These are phyloP conservation scores for Clitopilus passeckerianus DNA, from an alignment of 768 basidiomycete genomes.

Conservation along the genomic window DNA sequence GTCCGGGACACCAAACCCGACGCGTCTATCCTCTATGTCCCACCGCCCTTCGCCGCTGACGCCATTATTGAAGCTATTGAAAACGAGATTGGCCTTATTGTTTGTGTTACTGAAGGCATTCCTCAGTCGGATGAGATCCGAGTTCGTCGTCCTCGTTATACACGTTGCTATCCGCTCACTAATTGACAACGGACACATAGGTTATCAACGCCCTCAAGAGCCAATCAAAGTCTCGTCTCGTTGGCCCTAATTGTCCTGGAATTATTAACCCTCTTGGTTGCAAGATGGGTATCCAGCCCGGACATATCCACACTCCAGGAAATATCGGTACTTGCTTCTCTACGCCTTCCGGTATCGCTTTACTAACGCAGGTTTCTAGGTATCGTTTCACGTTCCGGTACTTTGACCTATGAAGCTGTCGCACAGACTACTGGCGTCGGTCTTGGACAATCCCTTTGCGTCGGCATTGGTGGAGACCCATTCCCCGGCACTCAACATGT, in stretches of 20 bases:
- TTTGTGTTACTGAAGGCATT: conserved; percentile 98
- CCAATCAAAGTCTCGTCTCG: conserved; percentile 92
- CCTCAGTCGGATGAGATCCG: conserved; percentile 96
- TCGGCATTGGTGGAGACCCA: conserved; percentile 97
- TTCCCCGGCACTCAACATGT: conserved; percentile 96
- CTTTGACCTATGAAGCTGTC: conserved; percentile 97
- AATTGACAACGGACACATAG: conserved; percentile 29
- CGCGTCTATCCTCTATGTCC: conserved; percentile 95
- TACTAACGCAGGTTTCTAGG: conserved; percentile 37
- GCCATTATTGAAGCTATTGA: conserved; percentile 99
- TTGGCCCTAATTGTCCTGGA: conserved; percentile 98
- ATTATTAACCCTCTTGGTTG: conserved; percentile 96
- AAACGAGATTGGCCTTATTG: conserved; percentile 95
- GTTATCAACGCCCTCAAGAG: conserved; percentile 91
- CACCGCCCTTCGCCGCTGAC: conserved; percentile 92
- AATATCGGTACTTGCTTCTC: conserved; percentile 68
- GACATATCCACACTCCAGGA: conserved; percentile 95
- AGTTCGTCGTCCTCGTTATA: conserved; percentile 34
- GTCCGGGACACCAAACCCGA: conserved; percentile 84
- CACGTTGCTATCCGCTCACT: background rate
- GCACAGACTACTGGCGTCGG: conserved; percentile 95
- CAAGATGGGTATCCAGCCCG: conserved; percentile 99
- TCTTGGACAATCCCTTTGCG: conserved; percentile 92
- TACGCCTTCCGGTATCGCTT: background rate
- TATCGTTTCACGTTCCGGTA: conserved; percentile 93